phyloP scores from a whole-genome alignment of 2,329 filamentous ascomycete species.

The Plenodomus lindquistii region DNA sequence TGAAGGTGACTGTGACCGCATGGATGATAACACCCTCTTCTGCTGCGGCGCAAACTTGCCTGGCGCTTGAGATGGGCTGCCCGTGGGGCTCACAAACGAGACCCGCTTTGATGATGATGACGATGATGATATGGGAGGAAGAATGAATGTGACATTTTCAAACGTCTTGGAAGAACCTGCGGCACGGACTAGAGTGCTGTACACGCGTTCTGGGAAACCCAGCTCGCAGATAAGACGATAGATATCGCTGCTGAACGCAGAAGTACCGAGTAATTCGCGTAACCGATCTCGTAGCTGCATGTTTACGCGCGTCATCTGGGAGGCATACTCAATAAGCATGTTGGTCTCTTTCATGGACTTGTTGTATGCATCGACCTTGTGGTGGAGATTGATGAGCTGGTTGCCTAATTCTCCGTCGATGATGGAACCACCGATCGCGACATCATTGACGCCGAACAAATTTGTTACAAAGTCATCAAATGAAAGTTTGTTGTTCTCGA shows the following conservation, averaged over 20 bases:
- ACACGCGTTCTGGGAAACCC: constrained; percentile 7
- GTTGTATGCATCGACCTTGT: not conserved
- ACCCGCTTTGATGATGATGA: not conserved
- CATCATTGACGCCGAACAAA: constrained; percentile 6
- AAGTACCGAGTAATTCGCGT: constrained; percentile 3
- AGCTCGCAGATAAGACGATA: constrained; percentile 12
- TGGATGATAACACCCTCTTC: too few relatives aligned
- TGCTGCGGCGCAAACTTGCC: not conserved
- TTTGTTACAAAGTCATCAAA: constrained; percentile 5
- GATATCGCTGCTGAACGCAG: constrained; percentile 6
- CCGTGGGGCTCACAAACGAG: not conserved
- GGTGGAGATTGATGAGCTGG: constrained; percentile 1
- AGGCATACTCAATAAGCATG: not conserved
- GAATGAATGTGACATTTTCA: not conserved
- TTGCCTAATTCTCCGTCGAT: constrained; percentile 7
- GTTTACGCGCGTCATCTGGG: not conserved
- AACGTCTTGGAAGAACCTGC: not conserved
- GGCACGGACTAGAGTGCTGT: constrained; percentile 9
- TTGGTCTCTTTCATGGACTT: not conserved
- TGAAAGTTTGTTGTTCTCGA: not conserved
- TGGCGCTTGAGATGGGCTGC: not conserved
- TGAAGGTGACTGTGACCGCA: too few relatives aligned
- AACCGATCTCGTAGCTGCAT: constrained; percentile 1
- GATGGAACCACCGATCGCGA: not conserved
- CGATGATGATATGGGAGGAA: not conserved